These are phyloP conservation scores for Eucalyptus curtisii DNA, from an alignment of 345 rosid genomes.

Conservation along the genomic window DNA sequence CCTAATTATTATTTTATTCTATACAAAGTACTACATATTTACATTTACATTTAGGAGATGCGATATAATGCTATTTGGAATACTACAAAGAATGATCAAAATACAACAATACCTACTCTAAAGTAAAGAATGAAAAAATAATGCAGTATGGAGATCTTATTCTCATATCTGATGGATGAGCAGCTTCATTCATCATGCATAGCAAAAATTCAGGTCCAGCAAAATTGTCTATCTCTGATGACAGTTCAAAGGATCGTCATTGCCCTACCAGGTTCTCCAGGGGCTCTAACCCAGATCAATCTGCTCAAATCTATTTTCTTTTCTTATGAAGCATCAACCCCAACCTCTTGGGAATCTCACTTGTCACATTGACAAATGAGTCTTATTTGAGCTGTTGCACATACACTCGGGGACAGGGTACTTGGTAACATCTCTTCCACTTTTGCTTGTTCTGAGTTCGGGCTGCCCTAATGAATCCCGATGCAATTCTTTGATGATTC, in stretches of 20 bases:
- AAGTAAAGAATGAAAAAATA: background rate
- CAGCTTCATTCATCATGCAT: background rate
- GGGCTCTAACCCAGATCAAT: slow-evolving; percentile 5
- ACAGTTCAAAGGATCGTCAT: background rate
- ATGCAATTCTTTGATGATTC: slow-evolving; percentile 61
- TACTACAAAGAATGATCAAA: background rate
- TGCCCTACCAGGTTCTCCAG: background rate
- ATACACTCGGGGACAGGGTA: slow-evolving; percentile 83
- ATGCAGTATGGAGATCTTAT: background rate
- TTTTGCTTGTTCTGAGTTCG: slow-evolving; percentile 54
- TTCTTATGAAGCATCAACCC: background rate
- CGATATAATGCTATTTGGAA: background rate
- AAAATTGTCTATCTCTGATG: background rate
- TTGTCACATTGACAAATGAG: background rate
- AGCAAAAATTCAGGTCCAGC: background rate
- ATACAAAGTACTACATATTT: background rate
- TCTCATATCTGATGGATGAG: background rate
- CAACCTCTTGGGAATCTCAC: background rate
- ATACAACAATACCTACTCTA: background rate
- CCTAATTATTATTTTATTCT: background rate
- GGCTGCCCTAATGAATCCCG: slow-evolving; percentile 81
- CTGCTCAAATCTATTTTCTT: background rate
- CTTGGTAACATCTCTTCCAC: slow-evolving; percentile 80
- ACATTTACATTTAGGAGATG: background rate
- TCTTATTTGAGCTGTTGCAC: slow-evolving; percentile 32